Evolutionary conservation across 2,329 filamentous ascomycete genomes (phyloP).

Genomic region (Diplodia corticola): DNA sequence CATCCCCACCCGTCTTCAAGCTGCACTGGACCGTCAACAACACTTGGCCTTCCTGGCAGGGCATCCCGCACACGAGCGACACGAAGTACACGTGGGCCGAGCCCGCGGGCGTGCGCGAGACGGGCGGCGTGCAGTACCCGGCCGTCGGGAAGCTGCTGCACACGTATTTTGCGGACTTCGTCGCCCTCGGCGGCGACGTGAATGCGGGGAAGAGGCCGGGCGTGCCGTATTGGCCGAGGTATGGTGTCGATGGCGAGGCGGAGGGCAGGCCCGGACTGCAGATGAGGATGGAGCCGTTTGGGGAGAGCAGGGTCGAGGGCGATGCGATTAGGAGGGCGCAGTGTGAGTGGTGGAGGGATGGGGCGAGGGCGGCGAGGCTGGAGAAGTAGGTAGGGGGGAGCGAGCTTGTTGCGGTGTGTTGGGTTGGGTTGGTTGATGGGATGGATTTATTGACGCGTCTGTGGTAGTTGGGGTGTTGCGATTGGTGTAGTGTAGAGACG

Average conservation of each 20-base stretch:
- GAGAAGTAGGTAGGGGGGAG: slow-evolving; percentile 24
- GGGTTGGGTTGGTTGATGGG: too few relatives aligned
- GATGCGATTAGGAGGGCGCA: slow-evolving; percentile 31
- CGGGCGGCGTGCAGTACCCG: neutral
- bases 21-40: neutral
- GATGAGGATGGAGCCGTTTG: slow-evolving; percentile 29
- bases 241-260: neutral
- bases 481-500: too few relatives aligned
- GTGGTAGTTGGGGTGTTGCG: too few relatives aligned
- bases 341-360: slow-evolving; percentile 35
- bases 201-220: neutral
- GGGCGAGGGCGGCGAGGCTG: slow-evolving; percentile 27
- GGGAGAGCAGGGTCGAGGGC: slow-evolving; percentile 31
- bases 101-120: neutral
- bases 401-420: too few relatives aligned
- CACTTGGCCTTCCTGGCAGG: slow-evolving; percentile 9
- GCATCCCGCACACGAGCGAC: slow-evolving; percentile 10
- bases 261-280: neutral
- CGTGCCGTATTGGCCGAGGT: neutral
- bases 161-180: slow-evolving; percentile 5
- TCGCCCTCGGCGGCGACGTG: neutral
- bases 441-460: too few relatives aligned
- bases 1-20: slow-evolving; percentile 33
- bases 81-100: slow-evolving; percentile 13
- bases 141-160: slow-evolving; percentile 9